Conservation (phyloP, 2,329 filamentous ascomycete species). For the Leptographium lundbergii region DNA sequence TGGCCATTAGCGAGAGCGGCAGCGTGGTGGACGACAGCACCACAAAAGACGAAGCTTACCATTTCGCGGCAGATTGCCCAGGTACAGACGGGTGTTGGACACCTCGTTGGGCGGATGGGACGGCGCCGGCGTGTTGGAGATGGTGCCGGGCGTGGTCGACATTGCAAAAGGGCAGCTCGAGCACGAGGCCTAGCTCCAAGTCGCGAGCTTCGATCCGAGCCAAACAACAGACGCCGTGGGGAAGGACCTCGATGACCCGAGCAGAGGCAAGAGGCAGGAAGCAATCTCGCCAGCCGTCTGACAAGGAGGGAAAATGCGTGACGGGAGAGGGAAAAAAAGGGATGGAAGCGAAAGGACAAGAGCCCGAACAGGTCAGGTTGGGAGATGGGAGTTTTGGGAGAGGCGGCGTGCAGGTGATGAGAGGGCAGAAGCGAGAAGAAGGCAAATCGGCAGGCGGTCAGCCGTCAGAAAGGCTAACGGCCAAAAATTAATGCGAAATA, state of each 20-base stretch:
- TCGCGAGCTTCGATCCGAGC: not conserved
- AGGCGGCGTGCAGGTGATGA: not conserved
- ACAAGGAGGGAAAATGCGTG: not conserved
- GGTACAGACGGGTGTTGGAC: conserved; percentile 29
- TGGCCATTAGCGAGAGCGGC: conserved; percentile 24
- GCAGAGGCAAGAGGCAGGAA: not conserved
- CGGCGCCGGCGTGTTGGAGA: not conserved
- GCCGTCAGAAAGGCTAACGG: not conserved
- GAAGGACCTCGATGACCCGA: not conserved
- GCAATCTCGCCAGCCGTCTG: not conserved
- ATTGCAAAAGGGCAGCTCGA: not conserved
- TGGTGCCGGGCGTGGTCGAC: not conserved
- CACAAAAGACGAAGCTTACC: conserved; percentile 39
- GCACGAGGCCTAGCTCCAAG: not conserved
- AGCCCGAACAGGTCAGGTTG: not conserved
- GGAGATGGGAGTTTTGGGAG: not conserved
- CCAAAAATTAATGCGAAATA: too few relatives aligned
- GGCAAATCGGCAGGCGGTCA: not conserved
- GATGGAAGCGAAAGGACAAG: not conserved
- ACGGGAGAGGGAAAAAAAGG: not conserved
- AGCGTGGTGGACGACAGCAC: conserved; percentile 17
- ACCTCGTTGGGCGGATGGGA: conserved; percentile 46
- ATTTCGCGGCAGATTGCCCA: conserved; percentile 75
- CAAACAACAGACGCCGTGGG: not conserved
- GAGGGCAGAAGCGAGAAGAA: not conserved